Base-by-base conservation (phyloP, 1,284 basidiomycete species). In the Ustilago sp. region DNA sequence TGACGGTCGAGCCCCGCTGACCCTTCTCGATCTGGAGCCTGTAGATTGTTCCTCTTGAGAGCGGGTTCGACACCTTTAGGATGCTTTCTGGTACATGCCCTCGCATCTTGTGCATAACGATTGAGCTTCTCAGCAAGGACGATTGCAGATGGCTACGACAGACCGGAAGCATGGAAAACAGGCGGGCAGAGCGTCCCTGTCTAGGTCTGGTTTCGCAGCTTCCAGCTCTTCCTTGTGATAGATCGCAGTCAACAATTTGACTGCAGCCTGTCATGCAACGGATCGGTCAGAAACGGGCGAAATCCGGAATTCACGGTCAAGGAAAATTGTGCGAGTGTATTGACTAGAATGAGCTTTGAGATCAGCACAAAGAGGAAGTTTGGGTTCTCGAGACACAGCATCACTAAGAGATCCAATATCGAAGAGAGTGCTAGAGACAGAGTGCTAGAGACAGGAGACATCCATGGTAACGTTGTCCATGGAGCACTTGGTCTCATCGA, bases 381-480 rank as follows among this genome's bases (percentile, higher is more conserved):
- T 8, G 43, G 17, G n/a, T 19, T 45, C 17, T 19, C 23, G 43
- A 19, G 11, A 45, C 9, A 45, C n/a, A 13, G n/a, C n/a, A 19
- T 41, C 23, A 23, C 23, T 23, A 23, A 23, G 23, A 23, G 23
- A 23, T 23, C 23, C 2, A 3, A 23, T 23, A 23, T 23, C 23
- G 23, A 23, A 23, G 39, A 17, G 39, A 15, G 8, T 6, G 9
- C 6, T 15, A 19, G 45, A 48, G 17, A 23, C 23, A 23, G 19
- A 28, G 19, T 6, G 6, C 12, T 28, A 47, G 3, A 19, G 47
- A 12, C 66, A 68, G 35, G 47, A 58, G 35, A 68, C 19, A 12
- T 68, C 55, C 66, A 52, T 53, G 9, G 66, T 68, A 4, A 4
- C 8, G 11, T 57, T 51, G 19, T 67, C 65, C n/a, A 53, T 17